Percentiles rank a stretch among this genome's conserved stretches.
phyloP scores from a whole-genome alignment of 2,329 filamentous ascomycete genomes.

The Nemania sp. region DNA sequence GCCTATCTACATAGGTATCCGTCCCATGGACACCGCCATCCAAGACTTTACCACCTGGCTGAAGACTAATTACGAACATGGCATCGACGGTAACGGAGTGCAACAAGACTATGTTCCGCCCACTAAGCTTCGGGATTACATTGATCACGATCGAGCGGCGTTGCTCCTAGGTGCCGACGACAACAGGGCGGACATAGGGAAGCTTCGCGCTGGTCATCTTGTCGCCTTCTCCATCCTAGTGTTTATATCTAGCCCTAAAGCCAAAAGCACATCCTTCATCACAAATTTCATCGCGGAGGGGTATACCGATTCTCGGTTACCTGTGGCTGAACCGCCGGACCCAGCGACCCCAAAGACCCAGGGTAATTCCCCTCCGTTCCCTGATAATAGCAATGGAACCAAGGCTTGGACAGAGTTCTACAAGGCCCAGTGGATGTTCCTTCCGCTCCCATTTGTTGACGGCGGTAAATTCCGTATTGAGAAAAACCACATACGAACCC shows the following conservation, averaged over 20 bases:
- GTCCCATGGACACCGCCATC: no score
- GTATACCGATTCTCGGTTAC: not conserved
- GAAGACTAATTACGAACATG: not conserved
- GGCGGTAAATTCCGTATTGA: not conserved
- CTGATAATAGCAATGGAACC: not conserved
- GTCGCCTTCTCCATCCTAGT: not conserved
- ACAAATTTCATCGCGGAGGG: not conserved
- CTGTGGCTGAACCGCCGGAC: not conserved
- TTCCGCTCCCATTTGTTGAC: not conserved
- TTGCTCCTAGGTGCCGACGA: not conserved
- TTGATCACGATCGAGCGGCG: not conserved
- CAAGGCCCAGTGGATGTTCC: constrained; percentile 1
- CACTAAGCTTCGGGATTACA: not conserved
- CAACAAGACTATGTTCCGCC: not conserved
- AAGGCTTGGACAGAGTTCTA: not conserved
- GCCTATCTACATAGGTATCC: no score
- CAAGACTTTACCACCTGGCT: not conserved
- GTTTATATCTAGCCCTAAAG: not conserved
- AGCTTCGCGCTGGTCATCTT: not conserved
- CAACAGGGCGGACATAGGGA: not conserved
- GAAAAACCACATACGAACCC: not conserved
- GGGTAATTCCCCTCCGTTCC: not conserved
- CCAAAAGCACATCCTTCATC: not conserved
- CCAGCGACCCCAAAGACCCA: no score
- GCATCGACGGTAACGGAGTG: not conserved